phyloP scores from a whole-genome alignment of 805 yeast species.

The Lipomyces chichibuensis region DNA sequence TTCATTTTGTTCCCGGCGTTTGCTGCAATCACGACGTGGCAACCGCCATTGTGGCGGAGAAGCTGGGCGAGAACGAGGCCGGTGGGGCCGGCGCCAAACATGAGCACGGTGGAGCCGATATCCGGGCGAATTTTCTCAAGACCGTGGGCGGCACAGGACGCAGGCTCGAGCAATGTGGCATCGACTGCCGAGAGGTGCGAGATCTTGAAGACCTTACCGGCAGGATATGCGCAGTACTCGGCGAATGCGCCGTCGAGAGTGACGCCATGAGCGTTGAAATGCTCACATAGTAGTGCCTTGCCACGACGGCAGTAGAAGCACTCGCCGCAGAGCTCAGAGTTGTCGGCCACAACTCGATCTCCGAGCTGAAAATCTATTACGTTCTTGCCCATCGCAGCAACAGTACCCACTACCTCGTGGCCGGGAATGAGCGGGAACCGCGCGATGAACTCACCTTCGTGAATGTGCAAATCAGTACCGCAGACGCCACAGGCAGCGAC shows the following conservation, averaged over 20 bases:
- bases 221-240: constrained; percentile 34
- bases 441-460: constrained; percentile 35
- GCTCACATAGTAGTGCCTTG: constrained; percentile 31
- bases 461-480: constrained; percentile 34
- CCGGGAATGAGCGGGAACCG: constrained; percentile 33
- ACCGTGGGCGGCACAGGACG: constrained; percentile 35
- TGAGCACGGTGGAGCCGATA: constrained; percentile 30
- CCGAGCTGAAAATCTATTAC: constrained; percentile 28
- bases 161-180: constrained; percentile 34
- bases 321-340: constrained; percentile 32
- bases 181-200: constrained; percentile 27
- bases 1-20: constrained; percentile 29
- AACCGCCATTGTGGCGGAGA: constrained; percentile 33
- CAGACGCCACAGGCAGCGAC: constrained; percentile 34
- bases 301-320: constrained; percentile 35
- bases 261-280: constrained; percentile 35
- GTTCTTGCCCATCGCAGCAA: constrained; percentile 32
- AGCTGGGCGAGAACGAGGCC: constrained; percentile 34
- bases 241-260: constrained; percentile 33
- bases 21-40: constrained; percentile 34
- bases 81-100: constrained; percentile 36
- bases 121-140: constrained; percentile 33
- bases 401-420: constrained; percentile 33
- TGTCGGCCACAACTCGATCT: constrained; percentile 34
- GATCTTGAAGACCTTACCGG: constrained; percentile 34